phyloP scores from a whole-genome alignment of 768 basidiomycete genomes.

The Tephrocybe rancida region DNA sequence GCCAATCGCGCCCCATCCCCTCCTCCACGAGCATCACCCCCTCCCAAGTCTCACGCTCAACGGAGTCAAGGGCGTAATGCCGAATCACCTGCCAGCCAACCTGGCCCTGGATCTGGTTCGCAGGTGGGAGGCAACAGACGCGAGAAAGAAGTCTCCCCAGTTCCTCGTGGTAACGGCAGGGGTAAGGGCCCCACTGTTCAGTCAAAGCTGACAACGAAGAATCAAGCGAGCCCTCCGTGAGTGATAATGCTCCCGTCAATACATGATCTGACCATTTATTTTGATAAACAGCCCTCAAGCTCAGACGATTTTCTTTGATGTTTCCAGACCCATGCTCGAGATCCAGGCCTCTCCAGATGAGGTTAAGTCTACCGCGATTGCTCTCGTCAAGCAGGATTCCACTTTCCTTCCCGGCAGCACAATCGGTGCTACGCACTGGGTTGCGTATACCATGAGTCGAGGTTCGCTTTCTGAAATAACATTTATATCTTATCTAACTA shows the following conservation, averaged over 20 bases:
- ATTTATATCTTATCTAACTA: slow-evolving; percentile 3
- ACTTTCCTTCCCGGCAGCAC: slow-evolving; percentile 85
- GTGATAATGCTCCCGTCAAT: slow-evolving; percentile 13
- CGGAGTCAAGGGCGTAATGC: slow-evolving; percentile 51
- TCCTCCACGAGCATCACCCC: slow-evolving; percentile 61
- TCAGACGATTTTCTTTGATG: slow-evolving; percentile 76
- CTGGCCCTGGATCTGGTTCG: slow-evolving; percentile 25
- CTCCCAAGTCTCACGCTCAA: slow-evolving; percentile 61
- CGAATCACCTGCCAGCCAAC: slow-evolving; percentile 53
- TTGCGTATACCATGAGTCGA: slow-evolving; percentile 91
- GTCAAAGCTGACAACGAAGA: slow-evolving; percentile 47
- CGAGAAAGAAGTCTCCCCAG: slow-evolving; percentile 76
- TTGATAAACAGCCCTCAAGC: slow-evolving; percentile 52
- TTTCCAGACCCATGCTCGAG: slow-evolving; percentile 70
- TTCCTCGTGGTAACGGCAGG: slow-evolving; percentile 50
- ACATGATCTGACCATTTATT: slow-evolving; percentile 9
- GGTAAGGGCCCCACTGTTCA: slow-evolving; percentile 39
- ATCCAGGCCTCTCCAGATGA: slow-evolving; percentile 75
- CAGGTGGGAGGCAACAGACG: slow-evolving; percentile 36
- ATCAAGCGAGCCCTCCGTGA: slow-evolving; percentile 61
- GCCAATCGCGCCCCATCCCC: slow-evolving; percentile 55
- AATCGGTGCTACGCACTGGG: slow-evolving; percentile 91
- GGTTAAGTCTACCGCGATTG: slow-evolving; percentile 89
- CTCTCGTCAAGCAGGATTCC: slow-evolving; percentile 83
- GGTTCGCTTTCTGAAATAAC: slow-evolving; percentile 36